Conservation (phyloP, 192 early-diverging fungal genomes). For the Fimicolochytrium jonesii region DNA sequence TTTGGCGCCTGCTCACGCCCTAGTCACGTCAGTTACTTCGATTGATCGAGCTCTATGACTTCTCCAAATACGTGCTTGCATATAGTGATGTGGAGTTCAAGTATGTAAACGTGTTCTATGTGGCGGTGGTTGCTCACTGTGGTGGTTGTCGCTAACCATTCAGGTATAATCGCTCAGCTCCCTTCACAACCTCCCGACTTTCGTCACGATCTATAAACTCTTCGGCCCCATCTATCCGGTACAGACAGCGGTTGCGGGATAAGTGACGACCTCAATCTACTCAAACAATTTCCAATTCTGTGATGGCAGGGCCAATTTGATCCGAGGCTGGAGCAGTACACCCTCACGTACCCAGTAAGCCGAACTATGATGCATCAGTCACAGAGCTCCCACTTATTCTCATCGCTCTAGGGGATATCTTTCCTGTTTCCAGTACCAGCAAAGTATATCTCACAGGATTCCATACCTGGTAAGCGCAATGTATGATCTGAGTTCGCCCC, state of each 20-base stretch:
- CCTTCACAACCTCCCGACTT: conserved; percentile 59
- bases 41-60: conserved; percentile 61
- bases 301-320: conserved; percentile 56
- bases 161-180: conserved; percentile 36
- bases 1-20: not conserved
- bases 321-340: conserved; percentile 45
- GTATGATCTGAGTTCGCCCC: not conserved
- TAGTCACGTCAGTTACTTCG: conserved; percentile 40
- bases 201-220: conserved; percentile 59
- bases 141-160: not conserved
- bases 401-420: conserved; percentile 52
- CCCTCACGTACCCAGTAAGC: conserved; percentile 66
- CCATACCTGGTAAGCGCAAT: conserved; percentile 7
- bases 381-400: not conserved
- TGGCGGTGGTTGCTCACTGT: not conserved
- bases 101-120: conserved; percentile 16
- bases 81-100: conserved; percentile 60
- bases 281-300: too few species aligned
- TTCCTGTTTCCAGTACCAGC: conserved; percentile 70
- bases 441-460: conserved; percentile 38
- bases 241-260: not conserved
- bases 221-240: conserved; percentile 55
- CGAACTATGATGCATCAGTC: not conserved
- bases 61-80: conserved; percentile 45
- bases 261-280: not conserved